These are phyloP conservation scores for Aureobasidium sp. DNA, from an alignment of 2,329 filamentous ascomycete genomes.

Conservation along the genomic window DNA sequence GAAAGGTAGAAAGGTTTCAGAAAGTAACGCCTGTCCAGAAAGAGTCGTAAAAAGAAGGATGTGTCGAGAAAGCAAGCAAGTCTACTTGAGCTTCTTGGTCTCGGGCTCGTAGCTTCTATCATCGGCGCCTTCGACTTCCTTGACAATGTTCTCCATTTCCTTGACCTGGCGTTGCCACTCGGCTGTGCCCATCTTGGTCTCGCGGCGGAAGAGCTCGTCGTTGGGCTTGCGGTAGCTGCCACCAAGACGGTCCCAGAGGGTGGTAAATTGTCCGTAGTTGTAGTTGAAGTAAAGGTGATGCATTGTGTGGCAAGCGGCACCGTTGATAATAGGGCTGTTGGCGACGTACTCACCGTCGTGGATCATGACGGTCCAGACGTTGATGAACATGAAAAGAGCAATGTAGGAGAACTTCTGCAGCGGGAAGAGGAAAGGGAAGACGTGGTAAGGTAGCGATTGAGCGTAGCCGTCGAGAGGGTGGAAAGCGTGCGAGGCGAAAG, in stretches of 20 bases:
- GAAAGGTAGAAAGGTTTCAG: neutral
- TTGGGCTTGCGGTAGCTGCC: constrained; percentile 83
- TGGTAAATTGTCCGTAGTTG: constrained; percentile 94
- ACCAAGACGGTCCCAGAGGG: constrained; percentile 79
- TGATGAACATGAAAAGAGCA: constrained; percentile 80
- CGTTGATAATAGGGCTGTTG: constrained; percentile 86
- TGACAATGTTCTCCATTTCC: constrained; percentile 67
- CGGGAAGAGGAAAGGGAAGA: constrained; percentile 88
- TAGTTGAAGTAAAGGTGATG: constrained; percentile 84
- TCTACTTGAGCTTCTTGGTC: constrained; percentile 33
- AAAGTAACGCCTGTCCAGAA: neutral
- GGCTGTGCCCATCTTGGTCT: constrained; percentile 72
- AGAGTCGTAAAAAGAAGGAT: neutral
- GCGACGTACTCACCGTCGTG: constrained; percentile 92
- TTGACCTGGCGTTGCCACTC: constrained; percentile 71
- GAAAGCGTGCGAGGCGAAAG: constrained; percentile 87
- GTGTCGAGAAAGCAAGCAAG: neutral
- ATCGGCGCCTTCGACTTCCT: constrained; percentile 58
- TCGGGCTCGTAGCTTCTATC: constrained; percentile 34
- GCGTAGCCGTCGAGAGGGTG: constrained; percentile 86
- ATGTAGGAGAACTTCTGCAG: constrained; percentile 87
- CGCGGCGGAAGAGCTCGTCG: constrained; percentile 71
- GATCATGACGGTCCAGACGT: constrained; percentile 95
- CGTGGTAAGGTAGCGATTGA: constrained; percentile 83
- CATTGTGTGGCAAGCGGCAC: constrained; percentile 86